Base-by-base conservation (phyloP, 768 basidiomycete genomes). In the Kwoniella botswanensis region DNA sequence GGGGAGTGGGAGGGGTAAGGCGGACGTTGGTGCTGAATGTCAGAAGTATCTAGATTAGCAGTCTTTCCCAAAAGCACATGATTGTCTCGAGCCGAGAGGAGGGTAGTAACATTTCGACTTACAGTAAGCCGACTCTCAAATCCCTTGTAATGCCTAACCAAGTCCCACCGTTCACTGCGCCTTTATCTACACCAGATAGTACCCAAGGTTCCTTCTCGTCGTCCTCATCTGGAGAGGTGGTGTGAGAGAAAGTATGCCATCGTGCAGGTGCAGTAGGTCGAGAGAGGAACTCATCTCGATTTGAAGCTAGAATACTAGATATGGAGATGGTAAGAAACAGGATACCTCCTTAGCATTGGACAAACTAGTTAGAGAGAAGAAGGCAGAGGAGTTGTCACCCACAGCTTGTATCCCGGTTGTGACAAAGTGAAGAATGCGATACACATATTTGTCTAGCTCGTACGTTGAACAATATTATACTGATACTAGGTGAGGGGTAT, bases 271-370 rank as follows among this genome's bases (percentile, higher is more conserved):
- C 60, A 0, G 85, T 80, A 0, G 84, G 83, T 11, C 85, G 68
- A 4, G 73, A 75, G 50, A 84, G 78, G 70, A 82, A 84, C 66
- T 84, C 83, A 71, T 85, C 85, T 41, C 85, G 74, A 63, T 85
- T 85, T 21, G 83, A 72, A 3, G 82, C 80, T 43, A 85, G 75
- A 43, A 85, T 76, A 12, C 79, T 81, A 35, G 7, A 44, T 9
- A 54, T 9, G n/a, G 10, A 42, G n/a, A 26, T 9, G 5, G 18
- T 26, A 17, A 53, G 42, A 9, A 35, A 2, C 12, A 42, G 44
- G 26, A 26, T 26, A 26, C 26, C n/a, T 41, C 17, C 13, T 26
- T 4, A 2, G 26, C 26, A 26, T 26, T 4, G 26, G 4, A 4
- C 2, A 4, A 26, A 26, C 26, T 26, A 4, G 4, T 2, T 26